phyloP scores from a whole-genome alignment of 768 basidiomycete species.

The Macrolepiota fuliginosa region DNA sequence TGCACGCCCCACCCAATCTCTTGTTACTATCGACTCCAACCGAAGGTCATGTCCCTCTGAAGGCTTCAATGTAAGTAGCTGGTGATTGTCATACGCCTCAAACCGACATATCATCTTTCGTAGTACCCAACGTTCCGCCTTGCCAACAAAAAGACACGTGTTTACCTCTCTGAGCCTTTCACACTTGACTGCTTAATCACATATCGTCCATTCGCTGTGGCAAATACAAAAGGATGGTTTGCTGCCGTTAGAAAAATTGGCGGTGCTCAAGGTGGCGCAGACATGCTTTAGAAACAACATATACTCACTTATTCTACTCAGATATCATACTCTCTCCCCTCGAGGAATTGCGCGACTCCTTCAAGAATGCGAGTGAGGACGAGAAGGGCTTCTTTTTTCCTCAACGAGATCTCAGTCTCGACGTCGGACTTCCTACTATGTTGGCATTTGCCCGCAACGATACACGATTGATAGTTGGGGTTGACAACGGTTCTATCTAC shows the following conservation, averaged over 20 bases:
- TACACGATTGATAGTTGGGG: slow-evolving; percentile 56
- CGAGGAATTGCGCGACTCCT: slow-evolving; percentile 53
- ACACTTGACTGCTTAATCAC: slow-evolving; percentile 38
- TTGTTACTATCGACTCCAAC: slow-evolving; percentile 34
- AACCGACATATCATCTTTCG: neutral
- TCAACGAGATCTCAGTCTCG: slow-evolving; percentile 45
- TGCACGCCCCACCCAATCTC: slow-evolving; percentile 31
- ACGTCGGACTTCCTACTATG: slow-evolving; percentile 46
- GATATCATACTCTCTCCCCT: slow-evolving; percentile 64
- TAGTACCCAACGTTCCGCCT: slow-evolving; percentile 50
- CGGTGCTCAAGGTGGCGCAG: slow-evolving; percentile 35
- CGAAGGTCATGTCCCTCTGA: slow-evolving; percentile 37
- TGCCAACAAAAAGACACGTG: slow-evolving; percentile 61
- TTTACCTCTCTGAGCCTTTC: slow-evolving; percentile 57
- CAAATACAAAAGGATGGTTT: slow-evolving; percentile 68
- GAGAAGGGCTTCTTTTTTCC: slow-evolving; percentile 42
- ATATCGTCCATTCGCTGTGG: slow-evolving; percentile 54
- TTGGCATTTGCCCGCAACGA: slow-evolving; percentile 59
- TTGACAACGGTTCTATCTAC: slow-evolving; percentile 55
- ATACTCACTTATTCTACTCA: slow-evolving; percentile 22
- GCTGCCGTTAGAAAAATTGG: slow-evolving; percentile 48
- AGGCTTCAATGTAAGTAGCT: slow-evolving; percentile 41
- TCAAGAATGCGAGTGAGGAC: slow-evolving; percentile 40
- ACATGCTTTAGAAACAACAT: slow-evolving; percentile 2
- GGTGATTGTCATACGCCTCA: neutral